Evolutionary conservation across 169 alveolate species (phyloP).

Genomic region (Plasmodium sp.): DNA sequence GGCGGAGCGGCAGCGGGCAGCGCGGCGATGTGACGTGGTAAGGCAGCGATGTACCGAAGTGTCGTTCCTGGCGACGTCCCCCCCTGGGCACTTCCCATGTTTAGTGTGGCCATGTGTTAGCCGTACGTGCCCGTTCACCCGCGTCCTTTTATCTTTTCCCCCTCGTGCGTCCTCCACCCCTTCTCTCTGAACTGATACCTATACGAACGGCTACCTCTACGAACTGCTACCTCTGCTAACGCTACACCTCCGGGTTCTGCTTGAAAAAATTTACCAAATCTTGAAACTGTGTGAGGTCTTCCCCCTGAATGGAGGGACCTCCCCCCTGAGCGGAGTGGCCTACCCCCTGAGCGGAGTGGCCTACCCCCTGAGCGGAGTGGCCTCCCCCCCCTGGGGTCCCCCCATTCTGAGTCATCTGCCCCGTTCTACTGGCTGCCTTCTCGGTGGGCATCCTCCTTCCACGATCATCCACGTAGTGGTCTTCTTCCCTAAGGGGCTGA

Average conservation of each 20-base stretch:
- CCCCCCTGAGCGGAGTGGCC: neutral
- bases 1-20: neutral
- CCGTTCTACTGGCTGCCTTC: neutral
- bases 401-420: neutral
- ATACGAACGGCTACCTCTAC: neutral
- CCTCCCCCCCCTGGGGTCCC: neutral
- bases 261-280: conserved; percentile 44
- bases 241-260: conserved; percentile 15
- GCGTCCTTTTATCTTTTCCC: neutral
- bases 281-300: conserved; percentile 48
- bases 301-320: neutral
- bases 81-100: neutral
- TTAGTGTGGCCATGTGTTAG: neutral
- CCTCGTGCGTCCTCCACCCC: neutral
- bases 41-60: too few relatives aligned
- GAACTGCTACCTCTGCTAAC: neutral
- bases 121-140: neutral
- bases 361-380: too few relatives aligned
- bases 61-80: neutral
- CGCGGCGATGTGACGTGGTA: neutral
- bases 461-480: neutral
- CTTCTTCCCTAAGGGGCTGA: neutral
- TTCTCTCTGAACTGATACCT: neutral
- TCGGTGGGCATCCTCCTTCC: neutral
- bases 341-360: too few relatives aligned